Evolutionary conservation across 495 filamentous ascomycete genomes (phyloP).

Genomic region (Margaritispora aquatica): DNA sequence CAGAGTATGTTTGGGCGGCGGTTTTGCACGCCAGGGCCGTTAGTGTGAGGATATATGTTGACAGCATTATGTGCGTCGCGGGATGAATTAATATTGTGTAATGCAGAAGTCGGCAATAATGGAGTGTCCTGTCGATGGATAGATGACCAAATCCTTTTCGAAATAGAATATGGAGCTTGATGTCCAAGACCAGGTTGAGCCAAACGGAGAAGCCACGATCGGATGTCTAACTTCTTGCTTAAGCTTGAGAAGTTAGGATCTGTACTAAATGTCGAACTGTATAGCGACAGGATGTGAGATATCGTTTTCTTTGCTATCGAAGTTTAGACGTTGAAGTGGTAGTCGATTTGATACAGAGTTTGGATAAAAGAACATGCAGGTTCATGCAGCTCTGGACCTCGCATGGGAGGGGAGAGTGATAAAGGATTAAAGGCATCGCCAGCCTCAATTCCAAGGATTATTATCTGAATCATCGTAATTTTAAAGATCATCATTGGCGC

Average conservation of each 20-base stretch:
- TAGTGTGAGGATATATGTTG: constrained; percentile 10
- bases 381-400: background rate
- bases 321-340: background rate
- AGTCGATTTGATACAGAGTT: background rate
- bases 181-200: background rate
- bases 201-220: no score
- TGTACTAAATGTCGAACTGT: no score
- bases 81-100: constrained; percentile 5
- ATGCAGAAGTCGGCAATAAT: no score
- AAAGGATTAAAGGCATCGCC: background rate
- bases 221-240: no score
- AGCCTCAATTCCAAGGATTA: background rate
- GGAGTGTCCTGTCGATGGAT: no score
- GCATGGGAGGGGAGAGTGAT: background rate
- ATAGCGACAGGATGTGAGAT: no score
- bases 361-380: background rate
- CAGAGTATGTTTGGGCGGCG: constrained; percentile 62
- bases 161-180: no score
- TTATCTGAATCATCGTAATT: background rate
- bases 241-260: no score
- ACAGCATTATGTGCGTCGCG: constrained; percentile 13
- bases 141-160: no score
- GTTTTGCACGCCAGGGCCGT: constrained; percentile 19
- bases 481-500: background rate
- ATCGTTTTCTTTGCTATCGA: no score